Percentiles rank a stretch among this genome's conserved stretches.
Conservation (phyloP, 2,329 filamentous ascomycete species). For the Torrubiella hemipterigena region DNA sequence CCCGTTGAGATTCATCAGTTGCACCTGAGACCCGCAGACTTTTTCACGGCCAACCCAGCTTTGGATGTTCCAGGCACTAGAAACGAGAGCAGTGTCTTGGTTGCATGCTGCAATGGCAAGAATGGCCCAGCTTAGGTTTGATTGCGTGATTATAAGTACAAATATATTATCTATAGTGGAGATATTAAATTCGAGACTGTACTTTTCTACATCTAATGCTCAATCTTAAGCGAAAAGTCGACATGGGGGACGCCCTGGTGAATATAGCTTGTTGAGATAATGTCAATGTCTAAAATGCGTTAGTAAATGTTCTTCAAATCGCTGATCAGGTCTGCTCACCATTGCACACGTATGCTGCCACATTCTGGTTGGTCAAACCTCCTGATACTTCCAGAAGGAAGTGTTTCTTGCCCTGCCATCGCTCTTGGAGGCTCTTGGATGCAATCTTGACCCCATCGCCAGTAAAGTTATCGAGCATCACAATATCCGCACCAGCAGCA, state of each 20-base stretch:
- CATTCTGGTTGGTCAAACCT: constrained; percentile 76
- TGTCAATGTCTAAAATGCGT: constrained; percentile 65
- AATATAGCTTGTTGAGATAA: constrained; percentile 91
- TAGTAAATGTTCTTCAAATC: constrained; percentile 1
- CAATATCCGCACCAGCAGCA: constrained; percentile 78
- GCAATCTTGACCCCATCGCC: constrained; percentile 65
- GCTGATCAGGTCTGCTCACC: constrained; percentile 31
- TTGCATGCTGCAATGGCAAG: constrained; percentile 18
- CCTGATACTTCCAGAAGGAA: constrained; percentile 90
- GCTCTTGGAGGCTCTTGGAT: constrained; percentile 62
- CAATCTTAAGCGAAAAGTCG: constrained; percentile 91
- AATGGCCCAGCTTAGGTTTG: no score
- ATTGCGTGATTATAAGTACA: background rate
- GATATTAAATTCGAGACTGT: background rate
- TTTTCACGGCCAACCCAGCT: constrained; percentile 32
- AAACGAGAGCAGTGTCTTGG: constrained; percentile 27
- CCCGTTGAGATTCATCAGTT: constrained; percentile 35
- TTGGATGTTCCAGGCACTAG: constrained; percentile 26
- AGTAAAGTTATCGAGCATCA: constrained; percentile 96
- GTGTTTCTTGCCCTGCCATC: constrained; percentile 61
- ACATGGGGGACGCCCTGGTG: constrained; percentile 91
- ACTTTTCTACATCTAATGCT: constrained; percentile 18
- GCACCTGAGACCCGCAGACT: constrained; percentile 30
- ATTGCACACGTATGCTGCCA: constrained; percentile 65
- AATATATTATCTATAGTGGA: background rate